These are phyloP conservation scores for Macrotyloma uniflorum DNA, from an alignment of 306 rosid species.

Conservation along the genomic window DNA sequence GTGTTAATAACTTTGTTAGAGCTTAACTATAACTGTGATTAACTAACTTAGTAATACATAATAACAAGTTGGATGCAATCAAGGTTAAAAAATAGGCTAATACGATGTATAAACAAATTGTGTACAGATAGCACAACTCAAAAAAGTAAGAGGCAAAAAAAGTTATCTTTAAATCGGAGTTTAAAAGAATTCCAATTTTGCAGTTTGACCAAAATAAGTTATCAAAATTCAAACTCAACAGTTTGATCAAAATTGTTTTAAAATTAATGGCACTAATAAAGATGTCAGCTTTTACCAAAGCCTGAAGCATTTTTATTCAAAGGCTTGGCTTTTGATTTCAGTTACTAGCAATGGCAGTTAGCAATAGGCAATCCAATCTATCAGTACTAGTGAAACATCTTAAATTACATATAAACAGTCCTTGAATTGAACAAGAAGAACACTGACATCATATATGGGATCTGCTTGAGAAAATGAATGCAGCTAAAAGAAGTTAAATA, in stretches of 20 bases:
- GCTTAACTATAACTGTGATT: background rate
- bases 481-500: background rate
- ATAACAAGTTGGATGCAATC: background rate
- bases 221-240: too few species aligned
- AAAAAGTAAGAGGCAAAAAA: background rate
- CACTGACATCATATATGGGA: background rate
- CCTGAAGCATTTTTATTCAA: background rate
- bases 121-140: background rate
- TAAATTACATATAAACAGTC: background rate
- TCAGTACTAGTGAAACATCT: background rate
- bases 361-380: background rate
- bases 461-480: background rate
- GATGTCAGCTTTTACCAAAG: background rate
- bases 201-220: too few species aligned
- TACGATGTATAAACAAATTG: background rate
- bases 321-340: background rate
- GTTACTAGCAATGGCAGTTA: background rate
- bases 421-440: slow-evolving; percentile 19
- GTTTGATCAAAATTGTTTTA: background rate
- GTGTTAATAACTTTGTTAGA: background rate
- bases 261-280: background rate
- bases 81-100: background rate
- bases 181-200: too few species aligned
- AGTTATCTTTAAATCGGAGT: too few species aligned
- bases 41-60: background rate